phyloP scores from a whole-genome alignment of 306 rosid species.

The Corylus avellana region DNA sequence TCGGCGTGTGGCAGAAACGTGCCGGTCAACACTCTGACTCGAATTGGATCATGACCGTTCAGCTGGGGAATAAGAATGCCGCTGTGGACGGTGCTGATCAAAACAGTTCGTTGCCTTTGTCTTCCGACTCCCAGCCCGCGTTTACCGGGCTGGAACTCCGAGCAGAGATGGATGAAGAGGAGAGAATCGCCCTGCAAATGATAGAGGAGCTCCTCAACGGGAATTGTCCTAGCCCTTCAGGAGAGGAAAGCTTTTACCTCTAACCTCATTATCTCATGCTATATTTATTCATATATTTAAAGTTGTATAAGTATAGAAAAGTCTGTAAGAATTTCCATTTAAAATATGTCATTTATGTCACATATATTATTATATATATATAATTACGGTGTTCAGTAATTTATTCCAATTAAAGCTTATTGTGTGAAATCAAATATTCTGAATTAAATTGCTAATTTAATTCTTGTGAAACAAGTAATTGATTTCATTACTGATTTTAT shows the following conservation, averaged over 20 bases:
- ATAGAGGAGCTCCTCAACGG: constrained; percentile 83
- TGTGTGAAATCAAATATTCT: too few relatives aligned
- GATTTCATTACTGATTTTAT: too few relatives aligned
- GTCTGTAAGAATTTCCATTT: too few relatives aligned
- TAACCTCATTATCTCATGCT: not conserved
- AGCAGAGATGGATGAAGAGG: constrained; percentile 54
- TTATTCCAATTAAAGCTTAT: too few relatives aligned
- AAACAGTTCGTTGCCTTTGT: not conserved
- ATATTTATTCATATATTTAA: not conserved
- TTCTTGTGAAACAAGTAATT: too few relatives aligned
- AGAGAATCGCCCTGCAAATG: constrained; percentile 83
- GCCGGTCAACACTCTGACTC: constrained; percentile 68
- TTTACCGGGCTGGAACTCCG: constrained; percentile 15
- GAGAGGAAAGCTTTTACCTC: constrained; percentile 35
- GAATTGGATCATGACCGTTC: constrained; percentile 78
- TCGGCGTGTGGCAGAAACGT: constrained; percentile 91
- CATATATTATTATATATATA: too few relatives aligned
- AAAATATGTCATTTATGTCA: too few relatives aligned
- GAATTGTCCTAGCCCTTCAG: constrained; percentile 50
- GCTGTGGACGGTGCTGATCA: not conserved
- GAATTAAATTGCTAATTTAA: too few relatives aligned
- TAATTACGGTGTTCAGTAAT: too few relatives aligned
- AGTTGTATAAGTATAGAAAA: not conserved
- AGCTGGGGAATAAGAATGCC: constrained; percentile 43
- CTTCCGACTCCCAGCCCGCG: not conserved